These are phyloP conservation scores for Ilex aquifolium DNA, from an alignment of 257 asterid species.

Conservation along the genomic window DNA sequence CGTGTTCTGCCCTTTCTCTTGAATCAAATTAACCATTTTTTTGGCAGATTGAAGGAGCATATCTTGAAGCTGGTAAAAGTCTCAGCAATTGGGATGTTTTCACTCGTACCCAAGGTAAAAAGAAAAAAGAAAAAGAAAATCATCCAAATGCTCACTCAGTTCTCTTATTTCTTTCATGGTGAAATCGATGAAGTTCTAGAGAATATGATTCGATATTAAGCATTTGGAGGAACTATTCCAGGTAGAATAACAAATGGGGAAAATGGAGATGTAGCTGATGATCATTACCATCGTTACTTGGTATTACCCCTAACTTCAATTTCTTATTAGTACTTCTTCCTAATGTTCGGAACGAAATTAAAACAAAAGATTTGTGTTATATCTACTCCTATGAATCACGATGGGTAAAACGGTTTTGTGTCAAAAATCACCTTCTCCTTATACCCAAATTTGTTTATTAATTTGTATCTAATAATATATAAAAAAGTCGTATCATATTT, in stretches of 20 bases:
- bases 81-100: slow-evolving; percentile 25
- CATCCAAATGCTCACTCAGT: not conserved
- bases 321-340: too few species aligned
- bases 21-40: not conserved
- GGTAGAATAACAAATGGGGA: slow-evolving; percentile 31
- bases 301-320: slow-evolving; percentile 8
- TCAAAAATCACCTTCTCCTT: not conserved
- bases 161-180: not conserved
- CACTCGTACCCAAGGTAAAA: slow-evolving; percentile 12
- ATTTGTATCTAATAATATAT: too few species aligned
- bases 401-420: not conserved
- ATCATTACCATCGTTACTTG: slow-evolving; percentile 41
- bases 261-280: slow-evolving; percentile 35
- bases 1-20: not conserved
- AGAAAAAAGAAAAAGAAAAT: too few species aligned
- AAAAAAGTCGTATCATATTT: too few species aligned
- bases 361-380: too few species aligned
- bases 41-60: slow-evolving; percentile 28
- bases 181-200: not conserved
- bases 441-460: not conserved
- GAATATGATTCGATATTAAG: not conserved
- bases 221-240: slow-evolving; percentile 1
- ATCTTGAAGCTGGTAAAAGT: slow-evolving; percentile 23
- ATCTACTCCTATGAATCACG: too few species aligned
- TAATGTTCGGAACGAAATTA: too few species aligned